A percentile compares a stretch with the other conserved stretches of the same genome.
Evolutionary conservation across 1,284 basidiomycete genomes (phyloP).

Genomic region (Fomitopsis pinicola): DNA sequence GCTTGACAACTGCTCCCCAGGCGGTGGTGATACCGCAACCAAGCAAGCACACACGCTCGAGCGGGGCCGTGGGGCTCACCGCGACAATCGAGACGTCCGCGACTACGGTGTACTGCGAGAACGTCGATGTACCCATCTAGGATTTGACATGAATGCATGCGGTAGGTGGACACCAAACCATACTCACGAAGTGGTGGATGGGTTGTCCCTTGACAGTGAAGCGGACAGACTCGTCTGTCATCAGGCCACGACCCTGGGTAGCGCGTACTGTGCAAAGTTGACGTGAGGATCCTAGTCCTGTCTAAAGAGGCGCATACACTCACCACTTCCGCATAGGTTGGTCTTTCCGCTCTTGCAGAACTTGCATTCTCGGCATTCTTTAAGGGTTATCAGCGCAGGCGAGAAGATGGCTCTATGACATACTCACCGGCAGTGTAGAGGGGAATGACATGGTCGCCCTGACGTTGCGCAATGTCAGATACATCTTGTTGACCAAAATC

Average conservation of each 20-base stretch:
- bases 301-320: conserved; percentile 4
- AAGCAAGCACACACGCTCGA: conserved; percentile 92
- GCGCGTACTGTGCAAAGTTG: conserved; percentile 55
- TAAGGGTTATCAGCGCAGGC: conserved; percentile 7
- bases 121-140: conserved; percentile 97
- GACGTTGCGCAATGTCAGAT: background rate
- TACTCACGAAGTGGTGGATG: conserved; percentile 85
- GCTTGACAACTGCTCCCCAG: conserved; percentile 84
- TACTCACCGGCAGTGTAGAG: conserved; percentile 83
- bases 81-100: conserved; percentile 96
- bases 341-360: conserved; percentile 99
- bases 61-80: conserved; percentile 80
- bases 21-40: conserved; percentile 99
- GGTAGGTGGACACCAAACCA: background rate
- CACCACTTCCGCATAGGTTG: conserved; percentile 88
- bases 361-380: conserved; percentile 93
- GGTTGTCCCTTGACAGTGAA: conserved; percentile 90
- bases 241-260: conserved; percentile 94
- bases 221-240: conserved; percentile 91
- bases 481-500: background rate
- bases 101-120: conserved; percentile 99
- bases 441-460: conserved; percentile 93
- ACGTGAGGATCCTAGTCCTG: conserved; percentile 2
- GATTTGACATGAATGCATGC: conserved; percentile 1
- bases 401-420: background rate